Base-by-base conservation (phyloP, 106 monocot genomes). In the Amphibolis antarctica region DNA sequence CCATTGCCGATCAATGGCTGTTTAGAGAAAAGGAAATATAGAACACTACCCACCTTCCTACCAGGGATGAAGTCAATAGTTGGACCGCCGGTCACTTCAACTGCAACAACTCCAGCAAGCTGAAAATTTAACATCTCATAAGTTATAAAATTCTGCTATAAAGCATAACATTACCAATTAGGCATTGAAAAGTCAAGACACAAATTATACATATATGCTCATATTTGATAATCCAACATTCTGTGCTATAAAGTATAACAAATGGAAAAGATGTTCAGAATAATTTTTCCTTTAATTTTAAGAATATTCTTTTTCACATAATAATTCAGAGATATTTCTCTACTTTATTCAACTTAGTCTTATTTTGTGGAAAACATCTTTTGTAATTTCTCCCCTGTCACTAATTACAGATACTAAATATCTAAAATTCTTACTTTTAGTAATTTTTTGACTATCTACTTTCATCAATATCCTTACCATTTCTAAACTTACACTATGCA, bases 41-140 rank as follows among this genome's bases (percentile, higher is more conserved):
- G 43, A 18, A 28, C 19, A 64, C 9, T 23, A 42, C 73, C 31
- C 67, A 89, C 94, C 86, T 69, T 79, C 81, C 94, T 81, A 17
- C 94, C 94, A 13, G 94, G 86, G 54, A 74, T 77, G 65, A 96
- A 96, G 55, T 89, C 82, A 70, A 96, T 65, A 3, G 86, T 84
- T 5, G 94, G 94, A 42, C 63, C 71, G 27, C 71, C 71, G 42
- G 63, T 63, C 20, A 71, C 42, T 63, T 71, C 71, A 27, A 96
- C 89, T 46, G 94, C 94, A 76, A 94, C 89, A 58, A 89, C 86
- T 78, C 94, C 94, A 73, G 94, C 89, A 75, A 94, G 80, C 94
- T 94, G 68, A 49, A 17, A 46, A 9, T 49, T 49, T 12, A n/a
- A 49, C 13, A 1, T 1, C n/a, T 49, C 36, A 36, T 36, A 1